Percentiles rank a stretch among this genome's conserved stretches.
Conservation (phyloP, 805 yeast species). For the Kluyveromyces dobzhanskii region DNA sequence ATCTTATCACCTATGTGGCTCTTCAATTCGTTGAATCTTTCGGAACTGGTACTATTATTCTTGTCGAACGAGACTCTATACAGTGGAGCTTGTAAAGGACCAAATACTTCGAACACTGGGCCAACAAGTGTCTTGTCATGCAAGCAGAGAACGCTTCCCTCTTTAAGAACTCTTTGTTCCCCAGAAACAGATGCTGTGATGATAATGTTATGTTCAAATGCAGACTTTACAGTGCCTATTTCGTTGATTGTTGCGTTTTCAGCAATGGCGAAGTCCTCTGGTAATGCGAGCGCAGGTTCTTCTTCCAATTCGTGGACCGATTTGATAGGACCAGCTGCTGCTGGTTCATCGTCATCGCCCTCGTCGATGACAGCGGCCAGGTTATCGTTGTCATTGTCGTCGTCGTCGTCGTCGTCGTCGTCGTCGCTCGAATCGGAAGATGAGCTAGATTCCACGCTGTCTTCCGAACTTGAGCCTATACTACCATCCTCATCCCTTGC, state of each 20-base stretch:
- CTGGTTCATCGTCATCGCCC: conserved; percentile 39
- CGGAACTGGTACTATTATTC: conserved; percentile 31
- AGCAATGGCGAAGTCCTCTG: conserved; percentile 53
- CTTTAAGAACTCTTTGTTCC: conserved; percentile 75
- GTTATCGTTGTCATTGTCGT: conserved; percentile 8
- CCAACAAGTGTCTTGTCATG: conserved; percentile 67
- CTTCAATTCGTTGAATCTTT: conserved; percentile 39
- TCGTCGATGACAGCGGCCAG: conserved; percentile 16
- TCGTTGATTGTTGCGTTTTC: conserved; percentile 58
- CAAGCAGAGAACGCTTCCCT: conserved; percentile 71
- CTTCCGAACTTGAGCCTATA: background rate
- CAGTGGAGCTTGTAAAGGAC: conserved; percentile 72
- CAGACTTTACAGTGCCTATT: conserved; percentile 59
- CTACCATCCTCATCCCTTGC: background rate
- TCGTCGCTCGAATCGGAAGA: conserved; percentile 2
- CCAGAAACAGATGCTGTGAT: conserved; percentile 71
- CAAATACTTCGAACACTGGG: conserved; percentile 79
- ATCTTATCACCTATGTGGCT: conserved; percentile 48
- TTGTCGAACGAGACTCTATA: conserved; percentile 51
- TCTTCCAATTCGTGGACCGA: conserved; percentile 73
- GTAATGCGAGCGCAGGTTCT: conserved; percentile 59
- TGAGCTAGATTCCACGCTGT: background rate
- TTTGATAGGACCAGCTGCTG: conserved; percentile 52
- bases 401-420: conserved; percentile 10
- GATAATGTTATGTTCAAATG: conserved; percentile 66